A percentile compares a stretch with the other conserved stretches of the same genome.
Evolutionary conservation across 176 grass and related monocot species (phyloP).

Genomic region (Calamus simplicifolius): DNA sequence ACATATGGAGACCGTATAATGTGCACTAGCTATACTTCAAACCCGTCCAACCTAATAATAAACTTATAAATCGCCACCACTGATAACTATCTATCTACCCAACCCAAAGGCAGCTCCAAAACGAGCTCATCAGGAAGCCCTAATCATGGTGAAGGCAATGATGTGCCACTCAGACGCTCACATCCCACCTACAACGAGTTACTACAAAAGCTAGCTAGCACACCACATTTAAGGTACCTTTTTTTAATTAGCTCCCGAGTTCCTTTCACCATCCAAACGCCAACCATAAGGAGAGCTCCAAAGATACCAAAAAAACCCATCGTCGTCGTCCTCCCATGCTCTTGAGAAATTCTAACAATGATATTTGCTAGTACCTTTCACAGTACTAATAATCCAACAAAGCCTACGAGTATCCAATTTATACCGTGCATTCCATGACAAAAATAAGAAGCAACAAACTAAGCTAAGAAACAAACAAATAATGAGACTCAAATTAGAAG

Average conservation of each 20-base stretch:
- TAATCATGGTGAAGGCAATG: constrained; percentile 34
- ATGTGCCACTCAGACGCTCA: constrained; percentile 35
- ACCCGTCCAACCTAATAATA: not conserved
- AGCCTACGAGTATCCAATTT: too few relatives aligned
- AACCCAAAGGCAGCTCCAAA: constrained; percentile 12
- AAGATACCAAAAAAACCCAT: not conserved
- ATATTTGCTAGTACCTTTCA: too few relatives aligned
- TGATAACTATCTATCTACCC: constrained; percentile 1
- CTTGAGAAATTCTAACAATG: too few relatives aligned
- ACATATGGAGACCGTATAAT: too few relatives aligned
- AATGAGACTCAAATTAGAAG: not conserved
- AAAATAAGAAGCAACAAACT: constrained; percentile 20
- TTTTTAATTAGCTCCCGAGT: constrained; percentile 26
- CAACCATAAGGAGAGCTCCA: not conserved
- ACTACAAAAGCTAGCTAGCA: constrained; percentile 5
- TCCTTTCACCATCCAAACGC: constrained; percentile 29
- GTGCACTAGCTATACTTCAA: too few relatives aligned
- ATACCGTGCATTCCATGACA: not conserved
- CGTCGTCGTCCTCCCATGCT: too few relatives aligned
- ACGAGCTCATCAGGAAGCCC: constrained; percentile 13
- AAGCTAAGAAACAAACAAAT: not conserved
- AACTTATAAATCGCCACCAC: too few relatives aligned
- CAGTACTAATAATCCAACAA: too few relatives aligned
- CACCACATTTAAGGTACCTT: constrained; percentile 2
- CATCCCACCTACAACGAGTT: constrained; percentile 27